Conservation (phyloP, 73 alveolate species). For the Tetrahymena elliotti region DNA sequence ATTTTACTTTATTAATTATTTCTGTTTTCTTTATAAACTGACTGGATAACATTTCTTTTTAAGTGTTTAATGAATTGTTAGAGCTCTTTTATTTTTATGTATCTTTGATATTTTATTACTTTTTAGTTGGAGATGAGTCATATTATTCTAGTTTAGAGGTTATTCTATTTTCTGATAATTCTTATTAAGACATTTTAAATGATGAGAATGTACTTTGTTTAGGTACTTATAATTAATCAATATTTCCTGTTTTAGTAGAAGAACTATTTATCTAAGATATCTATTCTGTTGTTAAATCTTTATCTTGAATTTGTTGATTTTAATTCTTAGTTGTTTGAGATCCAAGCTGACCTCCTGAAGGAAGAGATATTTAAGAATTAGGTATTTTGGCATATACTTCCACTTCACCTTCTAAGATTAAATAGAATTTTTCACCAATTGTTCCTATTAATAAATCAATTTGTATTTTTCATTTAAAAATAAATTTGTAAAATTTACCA, state of each 20-base stretch:
- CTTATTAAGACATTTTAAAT: neutral
- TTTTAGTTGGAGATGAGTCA: neutral
- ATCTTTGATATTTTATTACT: neutral
- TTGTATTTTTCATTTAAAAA: too few species aligned
- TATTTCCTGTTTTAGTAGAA: neutral
- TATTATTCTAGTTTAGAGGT: neutral
- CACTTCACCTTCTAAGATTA: constrained; percentile 42
- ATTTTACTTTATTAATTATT: neutral
- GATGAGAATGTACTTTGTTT: neutral
- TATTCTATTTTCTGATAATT: neutral
- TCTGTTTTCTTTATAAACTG: neutral
- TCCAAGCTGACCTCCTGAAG: neutral
- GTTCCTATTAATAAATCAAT: constrained; percentile 3
- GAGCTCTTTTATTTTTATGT: neutral
- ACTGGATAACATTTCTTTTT: neutral
- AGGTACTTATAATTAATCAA: neutral
- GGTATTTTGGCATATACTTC: constrained; percentile 33
- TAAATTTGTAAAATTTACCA: neutral
- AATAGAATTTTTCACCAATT: constrained; percentile 47
- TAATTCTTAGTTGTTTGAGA: neutral
- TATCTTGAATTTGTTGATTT: neutral
- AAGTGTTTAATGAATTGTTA: neutral
- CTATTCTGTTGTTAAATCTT: neutral
- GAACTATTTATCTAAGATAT: neutral
- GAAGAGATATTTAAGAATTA: neutral